A percentile compares a stretch with the other conserved stretches of the same genome.
Evolutionary conservation across 2,329 filamentous ascomycete species (phyloP).

Genomic region (Neocatenulostroma microsporum): DNA sequence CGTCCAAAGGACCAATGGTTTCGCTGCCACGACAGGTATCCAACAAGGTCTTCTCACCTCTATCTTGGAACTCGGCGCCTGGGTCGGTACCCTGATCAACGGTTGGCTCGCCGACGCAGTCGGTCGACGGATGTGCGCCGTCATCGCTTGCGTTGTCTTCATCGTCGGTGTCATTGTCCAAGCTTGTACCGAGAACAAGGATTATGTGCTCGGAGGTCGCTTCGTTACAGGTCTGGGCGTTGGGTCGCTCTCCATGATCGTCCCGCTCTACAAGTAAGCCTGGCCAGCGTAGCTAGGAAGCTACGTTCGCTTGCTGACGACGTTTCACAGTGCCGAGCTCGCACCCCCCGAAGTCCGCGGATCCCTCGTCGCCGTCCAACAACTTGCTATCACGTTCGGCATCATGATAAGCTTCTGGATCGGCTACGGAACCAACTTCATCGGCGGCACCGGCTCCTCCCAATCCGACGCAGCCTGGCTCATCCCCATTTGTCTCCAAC

Average conservation of each 20-base stretch:
- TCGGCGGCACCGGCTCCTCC: conserved; percentile 46
- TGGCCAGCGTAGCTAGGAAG: too few species aligned
- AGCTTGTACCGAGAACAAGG: conserved; percentile 45
- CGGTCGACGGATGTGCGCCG: conserved; percentile 61
- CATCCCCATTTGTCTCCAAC: conserved; percentile 62
- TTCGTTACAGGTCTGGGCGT: conserved; percentile 64
- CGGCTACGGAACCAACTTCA: conserved; percentile 35
- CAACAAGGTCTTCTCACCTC: conserved; percentile 36
- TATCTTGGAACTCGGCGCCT: conserved; percentile 68
- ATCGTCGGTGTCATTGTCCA: conserved; percentile 64
- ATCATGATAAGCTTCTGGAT: conserved; percentile 48
- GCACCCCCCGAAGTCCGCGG: conserved; percentile 57
- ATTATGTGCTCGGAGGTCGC: conserved; percentile 58
- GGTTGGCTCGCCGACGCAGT: conserved; percentile 62
- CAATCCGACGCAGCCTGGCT: conserved; percentile 67
- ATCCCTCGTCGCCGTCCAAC: conserved; percentile 58
- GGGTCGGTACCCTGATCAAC: conserved; percentile 62
- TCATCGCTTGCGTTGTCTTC: conserved; percentile 60
- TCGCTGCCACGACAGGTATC: conserved; percentile 12
- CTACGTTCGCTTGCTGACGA: too few species aligned
- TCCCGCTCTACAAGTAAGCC: conserved; percentile 39
- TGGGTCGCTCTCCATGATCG: conserved; percentile 60
- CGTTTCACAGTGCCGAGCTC: conserved; percentile 44
- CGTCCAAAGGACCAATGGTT: conserved; percentile 13
- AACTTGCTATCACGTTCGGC: conserved; percentile 52